Evolutionary conservation across 768 basidiomycete genomes (phyloP), one percentile per base, ranked within the genome.

Genomic region (Tylopilus subfusipes): DNA sequence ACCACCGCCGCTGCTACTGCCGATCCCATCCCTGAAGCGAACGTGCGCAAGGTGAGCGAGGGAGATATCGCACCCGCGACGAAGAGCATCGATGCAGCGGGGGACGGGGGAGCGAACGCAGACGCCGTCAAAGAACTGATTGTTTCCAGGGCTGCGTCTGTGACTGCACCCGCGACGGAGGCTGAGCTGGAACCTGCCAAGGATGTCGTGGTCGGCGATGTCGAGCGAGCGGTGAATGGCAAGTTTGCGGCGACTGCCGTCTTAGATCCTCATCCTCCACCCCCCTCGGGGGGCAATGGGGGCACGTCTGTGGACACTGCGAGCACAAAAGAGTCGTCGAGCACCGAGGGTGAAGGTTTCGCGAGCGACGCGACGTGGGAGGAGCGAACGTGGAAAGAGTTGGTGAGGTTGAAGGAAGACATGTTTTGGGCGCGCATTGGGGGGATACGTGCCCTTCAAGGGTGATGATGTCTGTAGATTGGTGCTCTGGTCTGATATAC

Each of bases 351-450:
- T 3, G 75, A 77, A 44, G 71, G 73, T 27, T 89, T 80, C 55
- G 76, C 89, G 25, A 80, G 83, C 14, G 82, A 88, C 43, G 72
- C 78, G 27, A 88, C 85, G 5, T 93, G 92, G 91, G 91, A 93
- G 68, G 91, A 93, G 66, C 78, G 84, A 48, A 84, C 87, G 19
- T 93, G 90, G 90, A 86, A 85, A 63, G 88, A 91, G 71, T 67
- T 94, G 19, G 76, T 83, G 18, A 77, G 77, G 42, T 67, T 94
- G 58, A 81, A 83, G 55, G 89, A 93, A 68, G 85, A 88, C 40
- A 88, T 93, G 88, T 93, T 89, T 67, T 93, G 84, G 86, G 87
- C 90, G 21, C 74, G 92, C 50, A 71, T 91, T 44, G 91, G 91
- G 1, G 83, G 78, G 7, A 50, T 74, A 49, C 63, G 64, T 42